Base-by-base conservation (phyloP, 495 filamentous ascomycete species). In the Penicillium goetzii region DNA sequence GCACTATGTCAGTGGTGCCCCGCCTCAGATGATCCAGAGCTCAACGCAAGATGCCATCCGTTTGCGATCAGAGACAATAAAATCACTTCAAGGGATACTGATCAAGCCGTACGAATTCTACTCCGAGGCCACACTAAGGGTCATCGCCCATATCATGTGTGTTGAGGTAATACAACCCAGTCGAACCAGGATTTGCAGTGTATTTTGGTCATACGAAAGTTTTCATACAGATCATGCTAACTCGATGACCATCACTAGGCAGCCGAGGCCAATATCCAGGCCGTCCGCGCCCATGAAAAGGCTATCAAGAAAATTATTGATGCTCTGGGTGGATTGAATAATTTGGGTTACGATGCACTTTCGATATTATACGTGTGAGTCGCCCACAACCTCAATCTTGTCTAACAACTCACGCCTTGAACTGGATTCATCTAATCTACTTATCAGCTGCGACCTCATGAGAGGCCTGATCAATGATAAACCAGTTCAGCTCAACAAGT, bases 321-420 rank as follows among this genome's bases (percentile, higher is more conserved):
- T 17, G 51, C 17, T 1, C 6, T 34, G 10, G 51, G 51, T 19
- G 51, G 51, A 19, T 36, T 54, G n/a, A 50, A 54, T 21, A 54
- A 54, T 36, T 34, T 54, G 30, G 51, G 51, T 19, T 54, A 54
- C 11, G 51, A 54, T 21, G 17, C 51, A 11, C 4, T 54, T 15
- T 54, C 51, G 8, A 54, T 54, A 21, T 10, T 54, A 33, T 54
- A 54, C n/a, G 51, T 54, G 51, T 54, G 14, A 26, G 51, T 19
- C 5, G 2, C 12, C 49, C 17, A 28, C 6, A 25, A 2, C 17
- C 19, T 12, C 14, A 17, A n/a, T n/a, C n/a, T n/a, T n/a, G n/a
- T 52, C 7, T 17, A 17, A 17, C 2, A 17, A 40, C 14, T 3
- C 6, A 30, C 49, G 5, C 1, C 5, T 52, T 26, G 3, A 52